These are phyloP conservation scores for Candida ulmi DNA, from an alignment of 805 yeast species.

Conservation along the genomic window DNA sequence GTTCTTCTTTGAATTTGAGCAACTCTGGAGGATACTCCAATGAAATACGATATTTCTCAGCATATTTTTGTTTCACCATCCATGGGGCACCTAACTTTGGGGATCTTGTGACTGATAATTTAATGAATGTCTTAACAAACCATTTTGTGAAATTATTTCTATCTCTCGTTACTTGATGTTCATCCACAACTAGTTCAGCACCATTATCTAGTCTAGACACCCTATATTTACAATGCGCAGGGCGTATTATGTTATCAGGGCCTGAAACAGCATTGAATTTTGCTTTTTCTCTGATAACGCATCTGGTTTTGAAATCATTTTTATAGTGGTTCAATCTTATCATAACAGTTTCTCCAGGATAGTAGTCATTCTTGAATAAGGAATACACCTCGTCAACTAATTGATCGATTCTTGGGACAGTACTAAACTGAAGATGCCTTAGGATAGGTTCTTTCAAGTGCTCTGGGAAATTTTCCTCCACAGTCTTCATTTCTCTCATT, in stretches of 20 bases:
- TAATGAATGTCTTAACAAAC: slow-evolving; percentile 86
- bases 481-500: slow-evolving; percentile 51
- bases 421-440: slow-evolving; percentile 74
- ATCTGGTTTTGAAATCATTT: slow-evolving; percentile 25
- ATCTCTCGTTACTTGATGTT: slow-evolving; percentile 71
- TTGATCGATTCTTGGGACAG: slow-evolving; percentile 75
- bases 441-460: slow-evolving; percentile 90
- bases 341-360: slow-evolving; percentile 83
- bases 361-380: slow-evolving; percentile 73
- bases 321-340: slow-evolving; percentile 35
- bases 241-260: slow-evolving; percentile 32
- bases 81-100: slow-evolving; percentile 91
- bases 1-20: slow-evolving; percentile 22
- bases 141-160: slow-evolving; percentile 85
- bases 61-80: slow-evolving; percentile 80
- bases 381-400: slow-evolving; percentile 83
- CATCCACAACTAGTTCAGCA: slow-evolving; percentile 65
- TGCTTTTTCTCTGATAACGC: slow-evolving; percentile 80
- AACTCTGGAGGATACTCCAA: slow-evolving; percentile 53
- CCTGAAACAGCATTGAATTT: slow-evolving; percentile 51
- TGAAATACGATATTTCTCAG: slow-evolving; percentile 61
- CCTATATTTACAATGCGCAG: slow-evolving; percentile 64
- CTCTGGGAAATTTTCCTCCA: slow-evolving; percentile 83
- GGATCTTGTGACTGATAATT: slow-evolving; percentile 56
- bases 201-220: slow-evolving; percentile 51